Evolutionary conservation across 495 filamentous ascomycete species (phyloP).

Genomic region (Penicillium egyptiacum): DNA sequence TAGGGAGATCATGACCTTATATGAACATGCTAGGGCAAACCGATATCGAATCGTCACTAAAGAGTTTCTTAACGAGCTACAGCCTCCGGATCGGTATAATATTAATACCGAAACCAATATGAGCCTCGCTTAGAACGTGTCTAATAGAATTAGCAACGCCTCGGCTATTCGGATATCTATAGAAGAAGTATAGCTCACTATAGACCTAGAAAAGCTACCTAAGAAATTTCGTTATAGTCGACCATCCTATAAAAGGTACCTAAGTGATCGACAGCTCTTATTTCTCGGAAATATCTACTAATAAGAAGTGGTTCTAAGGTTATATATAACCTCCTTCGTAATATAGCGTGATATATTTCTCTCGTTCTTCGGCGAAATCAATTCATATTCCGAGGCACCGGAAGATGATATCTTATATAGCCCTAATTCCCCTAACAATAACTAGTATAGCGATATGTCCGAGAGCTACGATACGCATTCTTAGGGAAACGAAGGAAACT

Average conservation of each 20-base stretch:
- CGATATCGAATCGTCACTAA: slow-evolving; percentile 1
- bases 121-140: not conserved
- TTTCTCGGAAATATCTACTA: not conserved
- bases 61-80: slow-evolving; percentile 1
- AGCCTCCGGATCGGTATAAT: not conserved
- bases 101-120: not conserved
- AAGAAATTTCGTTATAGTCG: slow-evolving; percentile 1
- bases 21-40: not conserved
- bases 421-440: not conserved
- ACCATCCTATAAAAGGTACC: not conserved
- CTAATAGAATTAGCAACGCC: not conserved
- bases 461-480: not conserved
- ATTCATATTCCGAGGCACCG: not conserved
- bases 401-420: not conserved
- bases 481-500: not conserved
- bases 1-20: not conserved
- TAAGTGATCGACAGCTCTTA: slow-evolving; percentile 4
- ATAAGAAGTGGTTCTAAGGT: not conserved
- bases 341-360: slow-evolving; percentile 9
- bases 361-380: slow-evolving; percentile 7
- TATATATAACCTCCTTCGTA: slow-evolving; percentile 4
- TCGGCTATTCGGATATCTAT: slow-evolving; percentile 1
- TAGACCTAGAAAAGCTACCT: not conserved
- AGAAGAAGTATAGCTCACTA: not conserved
- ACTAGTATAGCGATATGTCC: not conserved